Evolutionary conservation across 257 asterid species (phyloP).

Genomic region (Catharanthus roseus): DNA sequence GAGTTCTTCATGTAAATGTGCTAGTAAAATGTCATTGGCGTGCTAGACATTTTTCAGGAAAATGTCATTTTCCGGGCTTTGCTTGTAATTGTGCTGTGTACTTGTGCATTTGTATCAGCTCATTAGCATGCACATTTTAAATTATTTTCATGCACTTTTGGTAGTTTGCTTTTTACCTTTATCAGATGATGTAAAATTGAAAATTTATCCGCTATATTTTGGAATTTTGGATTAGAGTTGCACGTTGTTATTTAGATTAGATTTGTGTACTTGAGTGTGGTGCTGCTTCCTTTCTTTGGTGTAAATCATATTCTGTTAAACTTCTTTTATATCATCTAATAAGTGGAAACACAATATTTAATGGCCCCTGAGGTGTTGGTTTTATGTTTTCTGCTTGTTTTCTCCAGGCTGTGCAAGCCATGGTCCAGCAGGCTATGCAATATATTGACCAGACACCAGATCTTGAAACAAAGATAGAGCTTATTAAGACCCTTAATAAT

Average conservation of each 20-base stretch:
- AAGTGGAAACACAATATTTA: neutral
- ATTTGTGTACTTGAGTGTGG: neutral
- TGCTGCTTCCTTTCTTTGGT: neutral
- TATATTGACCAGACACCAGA: conserved; percentile 96
- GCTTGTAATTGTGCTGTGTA: neutral
- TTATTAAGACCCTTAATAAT: conserved; percentile 80
- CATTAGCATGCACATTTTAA: neutral
- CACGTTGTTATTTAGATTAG: neutral
- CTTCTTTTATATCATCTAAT: neutral
- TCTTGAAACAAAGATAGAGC: conserved; percentile 78
- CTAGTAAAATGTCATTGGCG: no score
- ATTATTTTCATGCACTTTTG: neutral
- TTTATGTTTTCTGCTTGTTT: neutral
- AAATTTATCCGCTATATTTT: neutral
- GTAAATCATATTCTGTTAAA: neutral
- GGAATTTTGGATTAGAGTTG: neutral
- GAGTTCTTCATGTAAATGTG: no score
- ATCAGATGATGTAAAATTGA: neutral
- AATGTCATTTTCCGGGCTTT: neutral
- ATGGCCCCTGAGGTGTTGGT: neutral
- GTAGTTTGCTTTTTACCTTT: neutral
- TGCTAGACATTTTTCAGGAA: neutral
- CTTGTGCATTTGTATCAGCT: neutral
- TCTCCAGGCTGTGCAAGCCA: conserved; percentile 86
- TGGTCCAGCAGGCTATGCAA: conserved; percentile 94